Conservation (phyloP, 352 stramenopile species). For the Phytophthora pseudosyringae region DNA sequence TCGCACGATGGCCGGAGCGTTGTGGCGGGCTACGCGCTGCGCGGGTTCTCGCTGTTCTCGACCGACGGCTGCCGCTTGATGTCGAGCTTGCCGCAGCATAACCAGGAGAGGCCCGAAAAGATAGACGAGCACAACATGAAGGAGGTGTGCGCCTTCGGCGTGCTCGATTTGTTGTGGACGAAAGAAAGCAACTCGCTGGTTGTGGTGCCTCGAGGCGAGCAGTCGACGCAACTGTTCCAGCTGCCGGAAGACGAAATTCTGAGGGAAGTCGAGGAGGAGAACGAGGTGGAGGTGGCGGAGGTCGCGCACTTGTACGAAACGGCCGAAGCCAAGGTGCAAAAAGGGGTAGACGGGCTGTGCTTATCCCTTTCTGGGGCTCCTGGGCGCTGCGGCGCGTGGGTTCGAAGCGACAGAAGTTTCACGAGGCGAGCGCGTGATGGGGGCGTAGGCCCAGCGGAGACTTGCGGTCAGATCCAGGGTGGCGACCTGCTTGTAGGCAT, state of each 20-base stretch:
- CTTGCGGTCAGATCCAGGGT: slow-evolving; percentile 56
- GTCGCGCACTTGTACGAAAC: slow-evolving; percentile 48
- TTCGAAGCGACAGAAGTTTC: slow-evolving; percentile 81
- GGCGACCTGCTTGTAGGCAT: slow-evolving; percentile 80
- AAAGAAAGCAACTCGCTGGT: slow-evolving; percentile 65
- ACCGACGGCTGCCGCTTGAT: slow-evolving; percentile 83
- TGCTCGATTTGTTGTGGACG: slow-evolving; percentile 67
- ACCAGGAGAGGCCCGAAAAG: slow-evolving; percentile 52
- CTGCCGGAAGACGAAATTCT: slow-evolving; percentile 29
- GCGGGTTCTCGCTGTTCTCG: slow-evolving; percentile 82
- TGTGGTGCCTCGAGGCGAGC: slow-evolving; percentile 60
- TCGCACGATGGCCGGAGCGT: slow-evolving; percentile 64
- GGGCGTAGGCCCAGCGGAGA: slow-evolving; percentile 65
- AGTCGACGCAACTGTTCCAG: slow-evolving; percentile 43
- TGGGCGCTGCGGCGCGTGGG: slow-evolving; percentile 77
- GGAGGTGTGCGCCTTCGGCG: slow-evolving; percentile 69
- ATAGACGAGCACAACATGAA: slow-evolving; percentile 39
- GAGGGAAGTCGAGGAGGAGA: slow-evolving; percentile 20
- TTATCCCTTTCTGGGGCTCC: slow-evolving; percentile 80
- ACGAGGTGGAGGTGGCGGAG: slow-evolving; percentile 17
- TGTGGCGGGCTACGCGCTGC: slow-evolving; percentile 71
- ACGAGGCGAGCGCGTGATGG: slow-evolving; percentile 53
- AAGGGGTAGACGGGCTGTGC: slow-evolving; percentile 74
- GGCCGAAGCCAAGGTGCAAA: slow-evolving; percentile 58
- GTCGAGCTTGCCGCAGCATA: slow-evolving; percentile 83